A percentile compares a stretch with the other conserved stretches of the same genome.
Evolutionary conservation across 805 yeast genomes (phyloP).

Genomic region (Wickerhamomyces subpelliculosus): DNA sequence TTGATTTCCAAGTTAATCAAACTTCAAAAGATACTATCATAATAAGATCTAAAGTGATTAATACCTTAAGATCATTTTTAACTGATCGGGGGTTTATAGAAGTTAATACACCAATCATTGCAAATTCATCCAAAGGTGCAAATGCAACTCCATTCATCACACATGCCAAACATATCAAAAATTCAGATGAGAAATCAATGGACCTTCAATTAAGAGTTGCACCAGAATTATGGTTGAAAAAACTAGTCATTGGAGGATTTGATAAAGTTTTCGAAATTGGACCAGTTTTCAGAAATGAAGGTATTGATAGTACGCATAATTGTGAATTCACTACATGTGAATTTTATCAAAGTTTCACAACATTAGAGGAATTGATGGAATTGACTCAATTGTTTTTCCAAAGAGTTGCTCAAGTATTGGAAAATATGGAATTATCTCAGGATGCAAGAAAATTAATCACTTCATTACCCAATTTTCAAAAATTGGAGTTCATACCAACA

Average conservation of each 20-base stretch:
- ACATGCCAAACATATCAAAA: conserved; percentile 24
- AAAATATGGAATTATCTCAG: conserved; percentile 4
- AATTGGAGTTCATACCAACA: conserved; percentile 60
- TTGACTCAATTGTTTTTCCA: conserved; percentile 54
- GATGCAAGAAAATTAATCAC: neutral
- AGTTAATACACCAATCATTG: conserved; percentile 83
- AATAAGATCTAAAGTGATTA: conserved; percentile 49
- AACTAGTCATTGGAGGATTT: conserved; percentile 75
- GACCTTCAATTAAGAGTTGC: conserved; percentile 74
- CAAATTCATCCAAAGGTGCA: conserved; percentile 78
- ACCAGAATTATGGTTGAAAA: conserved; percentile 91
- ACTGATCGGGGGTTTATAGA: conserved; percentile 55
- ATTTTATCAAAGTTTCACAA: conserved; percentile 69
- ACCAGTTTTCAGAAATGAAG: conserved; percentile 82
- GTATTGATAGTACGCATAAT: conserved; percentile 87
- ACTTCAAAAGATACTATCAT: conserved; percentile 38
- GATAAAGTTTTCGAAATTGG: conserved; percentile 88
- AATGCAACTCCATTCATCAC: conserved; percentile 85
- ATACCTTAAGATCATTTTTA: conserved; percentile 51
- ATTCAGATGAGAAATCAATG: conserved; percentile 15
- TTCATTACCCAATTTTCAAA: conserved; percentile 28
- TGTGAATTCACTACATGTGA: conserved; percentile 93
- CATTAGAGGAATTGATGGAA: conserved; percentile 57
- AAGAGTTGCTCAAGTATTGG: conserved; percentile 29
- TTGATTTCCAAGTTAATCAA: conserved; percentile 62